phyloP scores from a whole-genome alignment of 176 grass and related monocot genomes.

The Bromus sterilis region DNA sequence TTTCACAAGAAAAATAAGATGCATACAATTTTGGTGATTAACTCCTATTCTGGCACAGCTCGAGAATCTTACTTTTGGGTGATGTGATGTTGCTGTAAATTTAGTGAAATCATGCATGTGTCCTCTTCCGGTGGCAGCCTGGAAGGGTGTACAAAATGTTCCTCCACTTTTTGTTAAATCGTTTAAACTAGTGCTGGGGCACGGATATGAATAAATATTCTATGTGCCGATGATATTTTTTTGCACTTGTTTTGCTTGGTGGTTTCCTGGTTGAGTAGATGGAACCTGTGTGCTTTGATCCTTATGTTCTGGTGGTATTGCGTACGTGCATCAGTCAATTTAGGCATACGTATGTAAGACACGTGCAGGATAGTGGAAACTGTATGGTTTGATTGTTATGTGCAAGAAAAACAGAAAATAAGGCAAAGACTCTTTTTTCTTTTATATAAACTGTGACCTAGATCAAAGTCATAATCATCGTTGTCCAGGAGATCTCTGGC shows the following conservation, averaged over 20 bases:
- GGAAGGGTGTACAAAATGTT: conserved; percentile 11
- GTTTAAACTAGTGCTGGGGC: neutral
- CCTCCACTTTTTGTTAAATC: neutral
- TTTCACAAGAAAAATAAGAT: conserved; percentile 34
- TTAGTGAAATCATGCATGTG: conserved; percentile 5
- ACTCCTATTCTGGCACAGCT: neutral
- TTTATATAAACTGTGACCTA: neutral
- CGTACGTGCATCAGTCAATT: no score
- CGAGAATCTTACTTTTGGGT: neutral
- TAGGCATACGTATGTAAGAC: no score
- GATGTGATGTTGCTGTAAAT: conserved; percentile 34
- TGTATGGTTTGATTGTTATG: neutral
- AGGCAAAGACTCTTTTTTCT: neutral
- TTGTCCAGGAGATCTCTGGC: neutral
- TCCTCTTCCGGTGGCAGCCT: neutral
- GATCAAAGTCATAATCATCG: neutral
- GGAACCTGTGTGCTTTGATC: no score
- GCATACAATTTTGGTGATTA: conserved; percentile 33
- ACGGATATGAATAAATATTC: conserved; percentile 16
- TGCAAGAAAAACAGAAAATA: neutral
- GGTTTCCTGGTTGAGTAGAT: no score
- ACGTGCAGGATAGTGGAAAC: neutral
- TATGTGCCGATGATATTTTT: neutral
- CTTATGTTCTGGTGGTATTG: no score
- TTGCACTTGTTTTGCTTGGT: neutral